Percentiles rank a stretch among this genome's conserved stretches.
Evolutionary conservation across 371 early-diverging fungal genomes (phyloP).

Genomic region (Rhizopus sp.): DNA sequence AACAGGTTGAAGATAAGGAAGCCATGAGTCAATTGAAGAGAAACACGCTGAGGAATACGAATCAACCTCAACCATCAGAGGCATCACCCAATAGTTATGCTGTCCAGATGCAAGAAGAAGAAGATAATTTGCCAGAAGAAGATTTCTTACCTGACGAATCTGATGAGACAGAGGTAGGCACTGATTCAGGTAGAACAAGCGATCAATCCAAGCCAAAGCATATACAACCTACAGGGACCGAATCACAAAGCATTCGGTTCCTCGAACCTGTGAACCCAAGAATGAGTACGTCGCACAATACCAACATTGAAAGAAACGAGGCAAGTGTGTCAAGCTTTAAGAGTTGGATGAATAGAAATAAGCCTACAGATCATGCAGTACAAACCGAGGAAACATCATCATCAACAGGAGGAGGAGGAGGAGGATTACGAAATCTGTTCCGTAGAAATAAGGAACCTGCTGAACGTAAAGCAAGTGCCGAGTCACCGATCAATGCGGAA

Average conservation of each 20-base stretch:
- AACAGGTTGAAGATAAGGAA: slow-evolving; percentile 15
- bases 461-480: slow-evolving; percentile 4
- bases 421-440: slow-evolving; percentile 37
- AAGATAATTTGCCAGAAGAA: slow-evolving; percentile 41
- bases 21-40: slow-evolving; percentile 42
- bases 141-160: slow-evolving; percentile 50
- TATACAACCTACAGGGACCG: slow-evolving; percentile 10
- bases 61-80: slow-evolving; percentile 7
- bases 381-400: slow-evolving; percentile 2
- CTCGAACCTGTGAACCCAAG: slow-evolving; percentile 52
- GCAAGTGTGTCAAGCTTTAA: slow-evolving; percentile 36
- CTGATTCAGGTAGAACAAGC: slow-evolving; percentile 1
- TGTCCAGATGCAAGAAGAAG: slow-evolving; percentile 27
- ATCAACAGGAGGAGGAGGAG: slow-evolving; percentile 3
- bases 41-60: slow-evolving; percentile 40
- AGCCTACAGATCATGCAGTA: slow-evolving; percentile 2
- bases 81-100: slow-evolving; percentile 6
- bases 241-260: slow-evolving; percentile 47
- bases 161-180: slow-evolving; percentile 22
- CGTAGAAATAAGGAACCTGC: slow-evolving; percentile 23
- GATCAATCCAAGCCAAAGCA: background rate
- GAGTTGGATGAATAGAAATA: slow-evolving; percentile 31
- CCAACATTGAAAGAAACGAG: slow-evolving; percentile 39
- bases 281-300: background rate
- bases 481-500: background rate